These are phyloP conservation scores for Malus sieversii DNA, from an alignment of 306 rosid genomes.

Conservation along the genomic window DNA sequence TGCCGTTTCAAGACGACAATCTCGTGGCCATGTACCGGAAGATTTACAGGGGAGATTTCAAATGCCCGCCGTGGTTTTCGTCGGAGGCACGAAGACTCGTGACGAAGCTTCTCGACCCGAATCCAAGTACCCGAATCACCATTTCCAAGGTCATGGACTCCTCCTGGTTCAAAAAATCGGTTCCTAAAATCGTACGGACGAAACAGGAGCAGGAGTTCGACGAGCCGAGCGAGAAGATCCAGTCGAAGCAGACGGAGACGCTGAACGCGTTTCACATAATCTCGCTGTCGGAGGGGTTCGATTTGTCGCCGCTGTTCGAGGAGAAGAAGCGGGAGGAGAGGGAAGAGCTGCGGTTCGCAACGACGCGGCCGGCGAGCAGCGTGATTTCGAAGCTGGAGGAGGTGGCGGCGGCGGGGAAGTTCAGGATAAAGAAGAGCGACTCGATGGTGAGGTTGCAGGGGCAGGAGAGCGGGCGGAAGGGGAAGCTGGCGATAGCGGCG, in stretches of 20 bases:
- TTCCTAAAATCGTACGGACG: constrained; percentile 27
- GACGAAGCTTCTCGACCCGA: constrained; percentile 75
- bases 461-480: constrained; percentile 65
- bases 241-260: constrained; percentile 25
- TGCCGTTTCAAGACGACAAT: constrained; percentile 87
- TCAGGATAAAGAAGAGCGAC: constrained; percentile 66
- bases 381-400: constrained; percentile 83
- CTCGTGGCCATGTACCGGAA: constrained; percentile 69
- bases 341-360: constrained; percentile 81
- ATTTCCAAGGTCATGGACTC: constrained; percentile 58
- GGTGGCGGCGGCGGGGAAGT: constrained; percentile 58
- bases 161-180: constrained; percentile 60
- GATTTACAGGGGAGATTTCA: constrained; percentile 82
- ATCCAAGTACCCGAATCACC: constrained; percentile 48
- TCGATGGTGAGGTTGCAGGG: constrained; percentile 64
- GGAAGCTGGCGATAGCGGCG: constrained; percentile 68
- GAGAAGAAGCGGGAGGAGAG: constrained; percentile 75
- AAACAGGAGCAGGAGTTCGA: constrained; percentile 36
- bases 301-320: constrained; percentile 78
- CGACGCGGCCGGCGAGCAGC: constrained; percentile 70
- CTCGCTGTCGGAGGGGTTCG: constrained; percentile 66
- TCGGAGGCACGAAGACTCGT: constrained; percentile 55
- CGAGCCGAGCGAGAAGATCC: constrained; percentile 12
- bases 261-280: constrained; percentile 87
- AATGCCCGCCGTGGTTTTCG: constrained; percentile 88